These are phyloP conservation scores for Hypsizygus marmoreus DNA, from an alignment of 768 basidiomycete species.

Conservation along the genomic window DNA sequence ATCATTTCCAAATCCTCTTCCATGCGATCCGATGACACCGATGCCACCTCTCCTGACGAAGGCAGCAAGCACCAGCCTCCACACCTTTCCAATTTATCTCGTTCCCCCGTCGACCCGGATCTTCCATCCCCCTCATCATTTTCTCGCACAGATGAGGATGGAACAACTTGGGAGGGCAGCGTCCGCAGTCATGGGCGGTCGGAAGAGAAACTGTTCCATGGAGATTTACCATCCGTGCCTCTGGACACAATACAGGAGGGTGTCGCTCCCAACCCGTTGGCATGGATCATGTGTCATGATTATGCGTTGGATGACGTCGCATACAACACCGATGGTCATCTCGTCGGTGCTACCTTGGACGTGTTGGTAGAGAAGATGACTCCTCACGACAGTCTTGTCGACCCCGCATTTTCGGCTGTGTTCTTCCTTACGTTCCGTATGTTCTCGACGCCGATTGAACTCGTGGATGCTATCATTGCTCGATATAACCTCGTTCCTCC, in stretches of 20 bases:
- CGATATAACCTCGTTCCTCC: slow-evolving; percentile 85
- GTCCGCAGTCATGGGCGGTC: slow-evolving; percentile 35
- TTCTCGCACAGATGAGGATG: slow-evolving; percentile 52
- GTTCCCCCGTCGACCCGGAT: slow-evolving; percentile 40
- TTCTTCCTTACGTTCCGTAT: slow-evolving; percentile 97
- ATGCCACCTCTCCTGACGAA: slow-evolving; percentile 53
- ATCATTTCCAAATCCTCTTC: slow-evolving; percentile 50
- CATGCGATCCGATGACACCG: slow-evolving; percentile 47
- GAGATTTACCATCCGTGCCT: slow-evolving; percentile 53
- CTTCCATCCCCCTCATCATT: slow-evolving; percentile 56
- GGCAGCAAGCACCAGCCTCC: slow-evolving; percentile 33
- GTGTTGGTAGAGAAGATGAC: slow-evolving; percentile 98
- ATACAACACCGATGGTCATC: slow-evolving; percentile 86
- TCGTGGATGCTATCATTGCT: slow-evolving; percentile 74
- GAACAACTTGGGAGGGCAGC: slow-evolving; percentile 62
- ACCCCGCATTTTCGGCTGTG: slow-evolving; percentile 81
- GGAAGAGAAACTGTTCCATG: slow-evolving; percentile 59
- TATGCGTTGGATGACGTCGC: slow-evolving; percentile 83
- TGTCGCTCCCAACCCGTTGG: slow-evolving; percentile 43
- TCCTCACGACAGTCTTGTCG: slow-evolving; percentile 89
- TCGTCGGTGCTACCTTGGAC: slow-evolving; percentile 87
- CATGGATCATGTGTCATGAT: slow-evolving; percentile 71
- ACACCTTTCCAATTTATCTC: slow-evolving; percentile 25
- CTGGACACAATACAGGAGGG: slow-evolving; percentile 41
- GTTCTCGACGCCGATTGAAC: slow-evolving; percentile 76